phyloP scores from a whole-genome alignment of 495 filamentous ascomycete species.

The Talaromyces wortmannii region DNA sequence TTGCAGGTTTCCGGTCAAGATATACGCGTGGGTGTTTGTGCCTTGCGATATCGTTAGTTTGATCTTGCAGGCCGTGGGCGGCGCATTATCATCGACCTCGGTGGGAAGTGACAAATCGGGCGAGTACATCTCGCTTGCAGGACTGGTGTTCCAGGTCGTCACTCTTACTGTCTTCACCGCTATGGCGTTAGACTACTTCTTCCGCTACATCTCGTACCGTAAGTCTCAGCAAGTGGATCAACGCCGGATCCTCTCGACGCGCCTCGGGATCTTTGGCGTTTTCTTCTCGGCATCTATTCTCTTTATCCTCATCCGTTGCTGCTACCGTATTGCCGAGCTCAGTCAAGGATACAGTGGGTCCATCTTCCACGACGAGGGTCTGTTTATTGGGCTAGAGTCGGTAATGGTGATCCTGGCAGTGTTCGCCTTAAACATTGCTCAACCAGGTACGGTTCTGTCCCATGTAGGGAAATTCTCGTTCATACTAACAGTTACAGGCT shows the following conservation, averaged over 20 bases:
- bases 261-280: slow-evolving; percentile 22
- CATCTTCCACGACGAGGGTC: slow-evolving; percentile 32
- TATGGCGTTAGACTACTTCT: slow-evolving; percentile 49
- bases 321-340: slow-evolving; percentile 43
- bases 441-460: not conserved
- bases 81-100: slow-evolving; percentile 41
- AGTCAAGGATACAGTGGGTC: slow-evolving; percentile 35
- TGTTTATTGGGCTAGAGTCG: slow-evolving; percentile 42
- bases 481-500: not conserved
- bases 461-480: not conserved
- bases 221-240: not conserved
- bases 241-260: not conserved
- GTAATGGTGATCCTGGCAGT: not conserved
- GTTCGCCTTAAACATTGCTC: not conserved
- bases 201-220: slow-evolving; percentile 22
- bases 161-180: slow-evolving; percentile 45
- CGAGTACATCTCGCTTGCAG: slow-evolving; percentile 47
- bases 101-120: slow-evolving; percentile 20
- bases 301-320: slow-evolving; percentile 39
- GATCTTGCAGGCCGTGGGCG: slow-evolving; percentile 46
- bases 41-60: slow-evolving; percentile 45
- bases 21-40: slow-evolving; percentile 47
- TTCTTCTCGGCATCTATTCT: slow-evolving; percentile 35
- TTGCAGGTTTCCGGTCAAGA: slow-evolving; percentile 36
- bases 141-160: slow-evolving; percentile 46